Base-by-base conservation (phyloP, 305 asterid species). In the Coffea humblotiana region DNA sequence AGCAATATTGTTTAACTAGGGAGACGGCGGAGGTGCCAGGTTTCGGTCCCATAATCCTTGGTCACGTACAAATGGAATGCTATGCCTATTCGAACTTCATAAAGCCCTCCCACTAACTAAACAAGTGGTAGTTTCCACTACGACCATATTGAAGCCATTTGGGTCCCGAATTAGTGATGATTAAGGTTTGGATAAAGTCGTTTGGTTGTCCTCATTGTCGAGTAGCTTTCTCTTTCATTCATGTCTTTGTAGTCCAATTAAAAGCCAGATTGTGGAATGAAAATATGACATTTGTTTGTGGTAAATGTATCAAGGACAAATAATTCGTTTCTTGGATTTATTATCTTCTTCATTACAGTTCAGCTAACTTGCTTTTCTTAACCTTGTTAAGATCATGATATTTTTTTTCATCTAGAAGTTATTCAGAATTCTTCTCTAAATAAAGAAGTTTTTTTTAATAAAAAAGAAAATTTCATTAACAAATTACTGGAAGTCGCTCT, bases 21-120 rank as follows among this genome's bases (percentile, higher is more conserved):
- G 80, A 74, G 90, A 90, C 98, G 97, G 94, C 95, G 93, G 87
- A 86, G 87, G 95, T 90, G 95, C 86, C 80, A 80, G 65, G 70
- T 80, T 87, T 85, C 72, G 91, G 96, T 76, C 94, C 92, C 93
- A 88, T 87, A 80, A 83, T 77, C 74, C 80, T 68, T 78, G 58
- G 71, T 70, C 84, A 76, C 61, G 66, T 71, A 75, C 72, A 89
- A 83, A 82, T 82, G 35, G 49, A 76, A 83, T 77, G 60, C 32
- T 74, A 48, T 70, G 78, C 77, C 40, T 74, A 48, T 70, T 77
- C 77, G 86, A 76, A 74, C 69, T 80, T 79, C 78, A 56, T 79
- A 66, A 74, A 52, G 79, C 67, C 81, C 32, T 71, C 70, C 86
- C 87, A 86, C 80, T 48, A 77, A 47, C 82, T 72, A 78, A 74